Conservation (phyloP, 164 flowering plant species). For the Stephania yunnanensis region DNA sequence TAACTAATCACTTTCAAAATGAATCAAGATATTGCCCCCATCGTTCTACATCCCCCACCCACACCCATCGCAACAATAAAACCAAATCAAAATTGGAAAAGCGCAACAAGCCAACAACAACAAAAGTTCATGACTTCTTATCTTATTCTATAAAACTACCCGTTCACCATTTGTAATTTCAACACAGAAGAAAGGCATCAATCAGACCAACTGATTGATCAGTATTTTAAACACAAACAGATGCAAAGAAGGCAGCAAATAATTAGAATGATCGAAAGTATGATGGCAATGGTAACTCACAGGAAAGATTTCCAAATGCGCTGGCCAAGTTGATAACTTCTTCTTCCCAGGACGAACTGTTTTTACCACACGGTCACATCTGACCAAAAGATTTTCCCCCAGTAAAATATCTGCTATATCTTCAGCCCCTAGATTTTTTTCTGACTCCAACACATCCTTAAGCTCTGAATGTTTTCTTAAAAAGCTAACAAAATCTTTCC, state of each 20-base stretch:
- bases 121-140: not conserved
- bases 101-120: not conserved
- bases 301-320: constrained; percentile 83
- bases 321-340: constrained; percentile 96
- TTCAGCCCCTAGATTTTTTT: constrained; percentile 60
- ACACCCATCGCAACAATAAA: not conserved
- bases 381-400: constrained; percentile 69
- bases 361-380: constrained; percentile 97
- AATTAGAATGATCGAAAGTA: not conserved
- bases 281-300: constrained; percentile 37
- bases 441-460: constrained; percentile 68
- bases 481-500: constrained; percentile 81
- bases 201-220: not conserved
- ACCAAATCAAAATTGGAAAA: not conserved
- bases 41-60: not conserved
- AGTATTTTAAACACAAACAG: not conserved
- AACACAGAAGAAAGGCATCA: not conserved
- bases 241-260: not conserved
- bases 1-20: too few species aligned
- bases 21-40: not conserved
- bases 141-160: not conserved
- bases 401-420: constrained; percentile 66
- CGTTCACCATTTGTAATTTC: not conserved
- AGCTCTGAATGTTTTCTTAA: constrained; percentile 71
- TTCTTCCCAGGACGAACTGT: constrained; percentile 95